phyloP scores from a whole-genome alignment of 306 rosid species.

The Sicyos edulis region DNA sequence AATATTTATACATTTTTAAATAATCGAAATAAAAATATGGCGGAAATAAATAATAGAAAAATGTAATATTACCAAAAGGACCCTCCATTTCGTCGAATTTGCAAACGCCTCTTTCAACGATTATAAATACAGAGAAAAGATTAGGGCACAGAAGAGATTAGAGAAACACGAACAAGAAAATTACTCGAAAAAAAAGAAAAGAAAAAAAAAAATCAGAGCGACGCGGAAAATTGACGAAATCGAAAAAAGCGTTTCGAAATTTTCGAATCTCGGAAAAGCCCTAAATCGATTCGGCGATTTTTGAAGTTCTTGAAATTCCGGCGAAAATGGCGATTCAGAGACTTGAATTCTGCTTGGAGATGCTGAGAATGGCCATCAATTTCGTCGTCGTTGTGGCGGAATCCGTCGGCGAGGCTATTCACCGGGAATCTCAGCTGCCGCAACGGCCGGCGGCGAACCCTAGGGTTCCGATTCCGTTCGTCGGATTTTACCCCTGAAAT shows the following conservation, averaged over 20 bases:
- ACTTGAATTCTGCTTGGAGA: conserved; percentile 46
- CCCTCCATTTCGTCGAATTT: background rate
- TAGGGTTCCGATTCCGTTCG: conserved; percentile 36
- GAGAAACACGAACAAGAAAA: background rate
- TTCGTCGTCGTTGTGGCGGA: conserved; percentile 65
- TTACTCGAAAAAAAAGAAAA: no score
- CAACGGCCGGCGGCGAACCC: background rate
- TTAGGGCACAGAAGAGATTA: background rate
- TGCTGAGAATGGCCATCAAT: conserved; percentile 57
- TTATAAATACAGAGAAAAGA: background rate
- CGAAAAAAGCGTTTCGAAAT: background rate
- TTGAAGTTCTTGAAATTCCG: background rate
- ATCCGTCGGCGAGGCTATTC: conserved; percentile 45
- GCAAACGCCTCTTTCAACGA: background rate
- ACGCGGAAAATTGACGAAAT: conserved; percentile 13
- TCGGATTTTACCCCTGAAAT: conserved; percentile 50
- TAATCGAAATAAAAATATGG: background rate
- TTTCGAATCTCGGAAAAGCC: background rate
- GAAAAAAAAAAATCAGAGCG: background rate
- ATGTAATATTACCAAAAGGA: background rate
- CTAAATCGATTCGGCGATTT: background rate
- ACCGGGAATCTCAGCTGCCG: conserved; percentile 31
- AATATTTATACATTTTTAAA: no score
- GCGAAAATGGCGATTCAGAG: conserved; percentile 53
- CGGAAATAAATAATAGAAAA: background rate